These are phyloP conservation scores for Allium fistulosum DNA, from an alignment of 106 monocot species.

Conservation along the genomic window DNA sequence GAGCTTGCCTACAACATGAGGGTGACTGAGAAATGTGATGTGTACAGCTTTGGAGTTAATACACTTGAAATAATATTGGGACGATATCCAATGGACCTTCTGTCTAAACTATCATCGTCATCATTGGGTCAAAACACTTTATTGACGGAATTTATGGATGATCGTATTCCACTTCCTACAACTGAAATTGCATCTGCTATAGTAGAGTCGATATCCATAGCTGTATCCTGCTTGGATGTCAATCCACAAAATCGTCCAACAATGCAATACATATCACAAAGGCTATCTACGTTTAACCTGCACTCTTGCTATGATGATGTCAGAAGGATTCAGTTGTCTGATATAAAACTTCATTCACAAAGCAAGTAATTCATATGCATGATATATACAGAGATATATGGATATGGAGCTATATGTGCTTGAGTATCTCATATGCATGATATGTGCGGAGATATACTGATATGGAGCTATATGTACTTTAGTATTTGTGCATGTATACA, in stretches of 20 bases:
- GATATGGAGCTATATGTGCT: too few relatives aligned
- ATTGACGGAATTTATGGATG: constrained; percentile 14
- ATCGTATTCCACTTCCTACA: constrained; percentile 6
- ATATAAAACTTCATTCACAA: too few relatives aligned
- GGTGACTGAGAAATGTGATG: constrained; percentile 8
- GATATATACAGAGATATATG: too few relatives aligned
- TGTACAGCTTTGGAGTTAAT: constrained; percentile 17
- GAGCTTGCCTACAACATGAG: constrained; percentile 4
- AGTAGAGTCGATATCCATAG: not conserved
- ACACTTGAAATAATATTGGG: constrained; percentile 9
- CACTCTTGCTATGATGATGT: too few relatives aligned
- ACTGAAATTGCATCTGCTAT: not conserved
- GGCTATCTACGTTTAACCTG: not conserved
- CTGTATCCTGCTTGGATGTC: constrained; percentile 5
- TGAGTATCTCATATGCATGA: too few relatives aligned
- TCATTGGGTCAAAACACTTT: not conserved
- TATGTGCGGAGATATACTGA: too few relatives aligned
- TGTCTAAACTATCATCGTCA: not conserved
- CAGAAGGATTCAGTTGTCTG: too few relatives aligned
- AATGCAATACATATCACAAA: constrained; percentile 12
- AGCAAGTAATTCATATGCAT: too few relatives aligned
- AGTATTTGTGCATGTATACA: too few relatives aligned
- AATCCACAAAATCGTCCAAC: constrained; percentile 15
- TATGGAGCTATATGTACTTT: too few relatives aligned
- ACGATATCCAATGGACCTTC: constrained; percentile 7